Percentiles rank a stretch among this genome's conserved stretches.
Evolutionary conservation across 2,329 filamentous ascomycete genomes (phyloP).

Genomic region (Neopestalotiopsis sp.): DNA sequence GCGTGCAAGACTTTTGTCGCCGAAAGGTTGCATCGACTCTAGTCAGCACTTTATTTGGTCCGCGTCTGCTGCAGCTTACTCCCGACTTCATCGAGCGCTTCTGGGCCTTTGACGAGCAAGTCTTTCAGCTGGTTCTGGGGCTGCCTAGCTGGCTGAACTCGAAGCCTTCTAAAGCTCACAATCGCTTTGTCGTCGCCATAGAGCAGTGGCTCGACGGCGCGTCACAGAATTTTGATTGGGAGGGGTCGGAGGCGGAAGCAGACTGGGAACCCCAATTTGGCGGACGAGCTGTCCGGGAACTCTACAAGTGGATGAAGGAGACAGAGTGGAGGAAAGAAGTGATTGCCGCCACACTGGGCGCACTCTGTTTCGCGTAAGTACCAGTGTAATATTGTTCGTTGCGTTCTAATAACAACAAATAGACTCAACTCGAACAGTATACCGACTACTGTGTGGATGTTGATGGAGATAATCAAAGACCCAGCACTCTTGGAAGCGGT

Average conservation of each 20-base stretch:
- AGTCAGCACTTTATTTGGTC: slow-evolving; percentile 28
- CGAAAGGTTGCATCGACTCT: slow-evolving; percentile 28
- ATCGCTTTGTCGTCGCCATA: slow-evolving; percentile 24
- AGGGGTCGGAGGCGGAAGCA: slow-evolving; percentile 19
- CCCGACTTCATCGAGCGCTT: slow-evolving; percentile 31
- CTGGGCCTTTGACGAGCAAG: slow-evolving; percentile 30
- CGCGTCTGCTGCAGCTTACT: slow-evolving; percentile 27
- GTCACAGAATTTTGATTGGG: slow-evolving; percentile 25
- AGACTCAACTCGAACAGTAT: slow-evolving; percentile 35
- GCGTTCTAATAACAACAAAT: neutral
- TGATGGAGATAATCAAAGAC: slow-evolving; percentile 35
- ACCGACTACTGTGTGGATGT: slow-evolving; percentile 32
- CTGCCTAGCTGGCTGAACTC: slow-evolving; percentile 29
- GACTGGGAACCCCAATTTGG: slow-evolving; percentile 37
- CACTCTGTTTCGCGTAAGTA: slow-evolving; percentile 15
- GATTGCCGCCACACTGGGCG: slow-evolving; percentile 2
- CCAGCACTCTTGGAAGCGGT: slow-evolving; percentile 24
- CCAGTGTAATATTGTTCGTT: no score
- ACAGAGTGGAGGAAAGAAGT: slow-evolving; percentile 21
- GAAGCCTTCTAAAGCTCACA: slow-evolving; percentile 21
- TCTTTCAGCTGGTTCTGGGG: slow-evolving; percentile 26
- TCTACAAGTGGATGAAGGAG: slow-evolving; percentile 26
- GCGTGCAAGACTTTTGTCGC: slow-evolving; percentile 26
- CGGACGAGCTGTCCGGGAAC: slow-evolving; percentile 26
- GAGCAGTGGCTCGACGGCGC: slow-evolving; percentile 19